Conservation (phyloP, 768 basidiomycete species). For the Ephemerocybe angulata region DNA sequence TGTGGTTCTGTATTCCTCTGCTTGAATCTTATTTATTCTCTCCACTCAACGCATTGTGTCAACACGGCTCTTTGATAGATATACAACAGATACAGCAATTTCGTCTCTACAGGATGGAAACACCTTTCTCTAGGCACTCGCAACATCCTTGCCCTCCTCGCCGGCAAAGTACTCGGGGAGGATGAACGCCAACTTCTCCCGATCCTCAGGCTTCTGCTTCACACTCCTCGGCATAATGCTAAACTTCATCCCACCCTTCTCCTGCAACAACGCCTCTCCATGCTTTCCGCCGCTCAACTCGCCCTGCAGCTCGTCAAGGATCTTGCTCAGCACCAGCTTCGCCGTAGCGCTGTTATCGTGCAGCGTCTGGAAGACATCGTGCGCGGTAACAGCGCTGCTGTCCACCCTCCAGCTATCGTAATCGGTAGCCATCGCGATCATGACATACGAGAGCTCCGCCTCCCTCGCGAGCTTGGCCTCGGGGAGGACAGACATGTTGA, state of each 20-base stretch:
- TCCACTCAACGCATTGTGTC: too few species aligned
- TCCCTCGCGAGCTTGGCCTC: slow-evolving; percentile 97
- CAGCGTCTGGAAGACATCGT: slow-evolving; percentile 88
- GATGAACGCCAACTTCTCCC: slow-evolving; percentile 68
- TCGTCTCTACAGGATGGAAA: too few species aligned
- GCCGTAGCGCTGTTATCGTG: slow-evolving; percentile 84
- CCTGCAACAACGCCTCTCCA: slow-evolving; percentile 53
- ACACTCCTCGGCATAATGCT: slow-evolving; percentile 74
- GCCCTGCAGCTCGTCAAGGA: slow-evolving; percentile 68
- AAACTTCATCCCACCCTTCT: slow-evolving; percentile 79
- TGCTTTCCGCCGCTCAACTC: slow-evolving; percentile 19
- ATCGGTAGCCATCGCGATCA: slow-evolving; percentile 89
- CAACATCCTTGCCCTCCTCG: neutral
- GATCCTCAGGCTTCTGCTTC: slow-evolving; percentile 54
- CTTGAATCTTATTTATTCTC: too few species aligned
- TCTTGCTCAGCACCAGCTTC: slow-evolving; percentile 64
- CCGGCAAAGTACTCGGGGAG: slow-evolving; percentile 68
- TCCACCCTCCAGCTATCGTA: slow-evolving; percentile 93
- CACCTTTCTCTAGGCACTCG: neutral
- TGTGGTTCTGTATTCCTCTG: too few species aligned
- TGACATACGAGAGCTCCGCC: slow-evolving; percentile 92
- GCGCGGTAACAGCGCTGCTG: slow-evolving; percentile 79
- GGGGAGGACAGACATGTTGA: slow-evolving; percentile 96
- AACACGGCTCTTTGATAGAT: too few species aligned
- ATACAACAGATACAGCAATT: too few species aligned